A percentile compares a stretch with the other conserved stretches of the same genome.
Conservation (phyloP, 345 rosid species). For the Salix koriyanagi region DNA sequence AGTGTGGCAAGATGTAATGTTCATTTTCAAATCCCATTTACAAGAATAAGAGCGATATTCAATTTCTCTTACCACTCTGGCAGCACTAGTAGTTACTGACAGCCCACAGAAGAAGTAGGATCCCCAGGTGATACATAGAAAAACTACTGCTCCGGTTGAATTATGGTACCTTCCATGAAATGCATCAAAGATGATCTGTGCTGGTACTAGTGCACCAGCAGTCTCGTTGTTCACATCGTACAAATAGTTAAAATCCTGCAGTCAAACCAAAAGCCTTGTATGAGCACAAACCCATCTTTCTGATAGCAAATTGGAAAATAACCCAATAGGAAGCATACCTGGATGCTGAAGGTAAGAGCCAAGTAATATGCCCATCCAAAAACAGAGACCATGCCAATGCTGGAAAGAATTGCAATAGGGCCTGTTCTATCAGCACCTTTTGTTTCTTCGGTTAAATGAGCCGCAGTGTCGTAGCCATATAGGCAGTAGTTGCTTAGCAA, state of each 20-base stretch:
- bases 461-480: constrained; percentile 63
- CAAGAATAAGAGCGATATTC: not conserved
- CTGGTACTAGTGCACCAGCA: constrained; percentile 54
- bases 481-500: constrained; percentile 61
- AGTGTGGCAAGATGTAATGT: no score
- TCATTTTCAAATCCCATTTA: not conserved
- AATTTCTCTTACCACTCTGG: constrained; percentile 43
- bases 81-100: constrained; percentile 59
- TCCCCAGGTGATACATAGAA: constrained; percentile 57
- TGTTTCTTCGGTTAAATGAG: constrained; percentile 67
- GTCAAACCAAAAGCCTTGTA: no score
- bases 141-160: constrained; percentile 47
- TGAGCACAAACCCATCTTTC: no score
- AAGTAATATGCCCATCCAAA: constrained; percentile 61
- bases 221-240: constrained; percentile 57
- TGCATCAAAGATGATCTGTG: constrained; percentile 60
- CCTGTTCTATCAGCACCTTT: constrained; percentile 62
- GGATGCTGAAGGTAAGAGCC: constrained; percentile 61
- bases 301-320: no score
- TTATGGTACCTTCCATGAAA: constrained; percentile 59
- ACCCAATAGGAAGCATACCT: constrained; percentile 20
- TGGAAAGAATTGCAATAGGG: constrained; percentile 55
- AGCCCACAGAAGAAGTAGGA: constrained; percentile 71
- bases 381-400: constrained; percentile 53
- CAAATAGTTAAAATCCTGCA: constrained; percentile 44